These are phyloP conservation scores for Coniochaeta pulveracea DNA, from an alignment of 2,329 filamentous ascomycete species.

Conservation along the genomic window DNA sequence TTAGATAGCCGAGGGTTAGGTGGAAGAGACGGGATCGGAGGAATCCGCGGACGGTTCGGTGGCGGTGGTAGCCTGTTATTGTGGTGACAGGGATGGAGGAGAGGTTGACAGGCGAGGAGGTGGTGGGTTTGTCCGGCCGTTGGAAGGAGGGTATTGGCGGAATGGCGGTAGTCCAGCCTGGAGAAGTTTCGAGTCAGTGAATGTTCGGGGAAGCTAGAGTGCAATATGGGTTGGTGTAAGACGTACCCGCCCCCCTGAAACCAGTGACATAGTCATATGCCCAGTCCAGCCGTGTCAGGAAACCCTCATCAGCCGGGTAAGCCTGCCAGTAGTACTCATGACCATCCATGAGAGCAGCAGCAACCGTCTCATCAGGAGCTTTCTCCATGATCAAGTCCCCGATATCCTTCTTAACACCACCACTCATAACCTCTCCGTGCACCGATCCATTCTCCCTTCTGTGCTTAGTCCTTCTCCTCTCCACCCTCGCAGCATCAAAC, in stretches of 20 bases:
- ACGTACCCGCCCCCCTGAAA: conserved; percentile 42
- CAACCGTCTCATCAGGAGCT: conserved; percentile 15
- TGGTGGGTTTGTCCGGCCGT: conserved; percentile 27
- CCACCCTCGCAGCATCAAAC: conserved; percentile 40
- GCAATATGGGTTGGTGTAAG: conserved; percentile 29
- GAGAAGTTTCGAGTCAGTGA: conserved; percentile 1
- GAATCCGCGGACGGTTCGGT: conserved; percentile 29
- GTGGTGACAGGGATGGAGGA: conserved; percentile 28
- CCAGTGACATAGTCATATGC: conserved; percentile 40
- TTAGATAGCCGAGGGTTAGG: conserved; percentile 48
- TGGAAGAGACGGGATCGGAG: conserved; percentile 29
- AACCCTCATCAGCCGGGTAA: conserved; percentile 38
- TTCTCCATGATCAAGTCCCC: too few species aligned
- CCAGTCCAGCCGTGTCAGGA: conserved; percentile 42
- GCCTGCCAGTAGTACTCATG: conserved; percentile 49
- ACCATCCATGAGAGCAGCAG: conserved; percentile 13
- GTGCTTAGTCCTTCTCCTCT: too few species aligned
- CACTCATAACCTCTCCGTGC: too few species aligned
- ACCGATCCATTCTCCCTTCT: too few species aligned
- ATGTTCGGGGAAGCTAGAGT: background rate
- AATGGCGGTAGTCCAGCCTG: conserved; percentile 46
- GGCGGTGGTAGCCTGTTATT: conserved; percentile 32
- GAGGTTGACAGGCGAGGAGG: conserved; percentile 27
- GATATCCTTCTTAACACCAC: too few species aligned
- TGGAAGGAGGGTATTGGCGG: conserved; percentile 31